Base-by-base conservation (phyloP, 2,329 filamentous ascomycete species). In the Fusarium sp. region DNA sequence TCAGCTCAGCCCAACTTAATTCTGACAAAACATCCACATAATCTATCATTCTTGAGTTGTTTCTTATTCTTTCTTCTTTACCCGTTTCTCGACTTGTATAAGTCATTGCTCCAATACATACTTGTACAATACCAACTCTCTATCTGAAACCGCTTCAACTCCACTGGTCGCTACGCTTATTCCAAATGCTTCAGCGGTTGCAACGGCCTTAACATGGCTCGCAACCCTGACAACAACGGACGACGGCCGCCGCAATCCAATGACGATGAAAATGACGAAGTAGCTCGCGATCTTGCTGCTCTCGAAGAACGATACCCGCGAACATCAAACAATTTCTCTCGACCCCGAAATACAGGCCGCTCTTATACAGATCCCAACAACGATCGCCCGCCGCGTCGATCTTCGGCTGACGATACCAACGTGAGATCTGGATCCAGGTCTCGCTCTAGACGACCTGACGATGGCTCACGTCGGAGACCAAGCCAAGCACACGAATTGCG, bases 161-260 rank as follows among this genome's bases (percentile, higher is more conserved):
- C 67, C 62, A 58, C 61, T 54, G 31, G 19, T 50, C 37, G 48
- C 21, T 50, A 30, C 53, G n/a, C 54, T 11, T 53, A 57, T 55
- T 68, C 62, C 69, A 73, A 63, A 77, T 78, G 76, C 69, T 63
- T n/a, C 69, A 60, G 59, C 58, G 68, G 69, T 70, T 65, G 57
- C 67, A 51, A 58, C 56, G 42, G 53, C 55, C 45, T 65, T 69
- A 64, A 71, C 19, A 79, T 79, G 77, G 70, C 73, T 64, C 69
- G 70, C 31, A 69, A 75, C 70, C 74, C 65, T 49, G 68, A 68
- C 50, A 68, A 75, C 55, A 64, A 67, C 58, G 67, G 65, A 44
- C 58, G 66, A 52, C 65, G 68, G 48, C 58, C 59, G 56, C 63
- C 68, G 39, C 57, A 63, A 19, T 45, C 42, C 54, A 60, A 59